A percentile compares a stretch with the other conserved stretches of the same genome.
phyloP scores from a whole-genome alignment of 495 filamentous ascomycete species.

The Corynascus novoguineensis region DNA sequence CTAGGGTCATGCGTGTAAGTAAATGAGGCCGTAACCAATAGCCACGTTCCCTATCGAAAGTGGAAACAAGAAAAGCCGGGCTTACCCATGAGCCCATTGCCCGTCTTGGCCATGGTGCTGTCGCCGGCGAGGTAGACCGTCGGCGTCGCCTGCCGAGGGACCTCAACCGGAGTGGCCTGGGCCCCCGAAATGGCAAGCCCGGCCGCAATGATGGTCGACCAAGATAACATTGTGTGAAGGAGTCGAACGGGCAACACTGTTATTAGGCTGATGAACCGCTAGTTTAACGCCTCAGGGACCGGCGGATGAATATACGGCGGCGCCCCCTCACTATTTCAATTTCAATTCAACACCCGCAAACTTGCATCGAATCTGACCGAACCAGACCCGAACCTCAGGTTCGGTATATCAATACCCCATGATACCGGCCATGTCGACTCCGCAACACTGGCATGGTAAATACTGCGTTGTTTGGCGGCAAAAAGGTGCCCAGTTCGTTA shows the following conservation, averaged over 20 bases:
- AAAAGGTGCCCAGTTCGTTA: background rate
- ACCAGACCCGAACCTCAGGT: background rate
- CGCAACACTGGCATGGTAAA: background rate
- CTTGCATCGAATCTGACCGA: background rate
- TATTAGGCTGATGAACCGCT: too few relatives aligned
- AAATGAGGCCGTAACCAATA: too few relatives aligned
- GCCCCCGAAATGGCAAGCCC: slow-evolving; percentile 6
- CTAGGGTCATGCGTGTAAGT: slow-evolving; percentile 19
- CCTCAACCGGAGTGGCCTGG: slow-evolving; percentile 13
- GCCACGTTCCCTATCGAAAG: too few relatives aligned
- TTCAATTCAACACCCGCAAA: too few relatives aligned
- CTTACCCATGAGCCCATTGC: slow-evolving; percentile 17
- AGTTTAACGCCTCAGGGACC: too few relatives aligned
- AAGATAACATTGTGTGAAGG: background rate
- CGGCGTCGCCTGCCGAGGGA: slow-evolving; percentile 20
- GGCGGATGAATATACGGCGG: too few relatives aligned
- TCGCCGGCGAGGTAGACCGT: slow-evolving; percentile 52
- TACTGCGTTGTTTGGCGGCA: background rate
- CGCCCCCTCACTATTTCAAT: too few relatives aligned
- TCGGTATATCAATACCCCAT: background rate
- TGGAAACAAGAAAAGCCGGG: too few relatives aligned
- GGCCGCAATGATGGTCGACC: background rate
- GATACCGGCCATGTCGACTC: background rate
- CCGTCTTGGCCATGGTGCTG: slow-evolving; percentile 49
- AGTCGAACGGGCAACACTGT: too few relatives aligned